Conservation (phyloP, 2,329 filamentous ascomycete species). For the Aureobasidium sp. region DNA sequence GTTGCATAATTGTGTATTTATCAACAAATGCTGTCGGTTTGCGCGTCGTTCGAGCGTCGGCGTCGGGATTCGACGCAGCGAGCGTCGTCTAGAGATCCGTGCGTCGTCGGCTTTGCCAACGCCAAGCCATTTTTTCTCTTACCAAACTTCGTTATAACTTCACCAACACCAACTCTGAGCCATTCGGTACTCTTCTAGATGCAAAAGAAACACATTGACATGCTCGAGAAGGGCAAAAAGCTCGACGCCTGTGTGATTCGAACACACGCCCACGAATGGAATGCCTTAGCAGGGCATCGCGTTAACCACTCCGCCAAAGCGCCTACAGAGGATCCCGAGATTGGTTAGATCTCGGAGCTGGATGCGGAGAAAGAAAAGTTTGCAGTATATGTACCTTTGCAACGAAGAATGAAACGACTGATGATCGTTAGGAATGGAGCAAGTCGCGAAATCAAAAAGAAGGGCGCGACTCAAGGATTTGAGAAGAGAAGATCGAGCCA, state of each 20-base stretch:
- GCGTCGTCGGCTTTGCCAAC: background rate
- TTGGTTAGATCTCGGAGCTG: background rate
- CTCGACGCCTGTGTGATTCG: conserved; percentile 11
- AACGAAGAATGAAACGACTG: too few relatives aligned
- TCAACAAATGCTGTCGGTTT: background rate
- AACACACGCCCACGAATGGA: conserved; percentile 9
- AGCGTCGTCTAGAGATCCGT: background rate
- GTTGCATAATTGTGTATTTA: too few relatives aligned
- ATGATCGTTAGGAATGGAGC: too few relatives aligned
- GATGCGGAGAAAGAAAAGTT: background rate
- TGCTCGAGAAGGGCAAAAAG: background rate
- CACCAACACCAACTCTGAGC: background rate
- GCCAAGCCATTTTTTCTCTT: background rate
- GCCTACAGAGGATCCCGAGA: background rate
- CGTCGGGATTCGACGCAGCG: background rate
- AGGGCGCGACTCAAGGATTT: too few relatives aligned
- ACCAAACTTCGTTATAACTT: background rate
- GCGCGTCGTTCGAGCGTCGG: background rate
- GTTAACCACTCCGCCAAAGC: conserved; percentile 15
- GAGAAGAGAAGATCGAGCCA: too few relatives aligned
- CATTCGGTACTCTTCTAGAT: background rate
- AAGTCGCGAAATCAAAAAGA: too few relatives aligned
- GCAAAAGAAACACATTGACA: background rate
- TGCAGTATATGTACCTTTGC: background rate
- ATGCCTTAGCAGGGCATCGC: conserved; percentile 15